These are phyloP conservation scores for Bigelowiella natans DNA, from an alignment of 78 protist genomes.

Conservation along the genomic window DNA sequence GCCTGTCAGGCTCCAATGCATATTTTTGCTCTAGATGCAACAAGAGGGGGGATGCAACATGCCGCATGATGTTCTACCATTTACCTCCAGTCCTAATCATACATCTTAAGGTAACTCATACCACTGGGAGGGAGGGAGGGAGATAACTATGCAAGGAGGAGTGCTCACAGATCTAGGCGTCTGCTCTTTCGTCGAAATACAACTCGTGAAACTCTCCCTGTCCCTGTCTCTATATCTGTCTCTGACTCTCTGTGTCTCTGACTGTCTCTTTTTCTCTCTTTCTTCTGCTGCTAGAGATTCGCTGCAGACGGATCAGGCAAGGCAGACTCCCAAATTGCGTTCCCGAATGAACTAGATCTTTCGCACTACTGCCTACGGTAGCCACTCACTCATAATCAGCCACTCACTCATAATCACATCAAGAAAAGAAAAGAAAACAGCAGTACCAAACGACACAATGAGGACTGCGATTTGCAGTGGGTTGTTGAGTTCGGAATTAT, in stretches of 20 bases:
- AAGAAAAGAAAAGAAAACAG: too few species aligned
- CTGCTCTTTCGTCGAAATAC: too few species aligned
- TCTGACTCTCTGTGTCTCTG: not conserved
- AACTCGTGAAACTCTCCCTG: too few species aligned
- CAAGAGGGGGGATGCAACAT: not conserved
- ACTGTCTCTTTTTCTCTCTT: not conserved
- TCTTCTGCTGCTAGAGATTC: not conserved
- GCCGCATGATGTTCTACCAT: not conserved
- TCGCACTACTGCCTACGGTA: not conserved
- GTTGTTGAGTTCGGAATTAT: too few species aligned
- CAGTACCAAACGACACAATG: too few species aligned
- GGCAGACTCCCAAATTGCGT: not conserved
- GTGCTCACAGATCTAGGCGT: too few species aligned
- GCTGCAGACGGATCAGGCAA: not conserved
- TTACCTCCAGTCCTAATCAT: not conserved
- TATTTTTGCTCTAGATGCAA: not conserved
- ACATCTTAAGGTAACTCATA: not conserved
- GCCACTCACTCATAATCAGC: too few species aligned
- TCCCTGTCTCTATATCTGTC: not conserved
- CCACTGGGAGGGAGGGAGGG: too few species aligned
- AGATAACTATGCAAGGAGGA: too few species aligned
- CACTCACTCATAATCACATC: too few species aligned
- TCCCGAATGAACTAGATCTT: not conserved
- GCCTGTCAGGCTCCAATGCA: not conserved
- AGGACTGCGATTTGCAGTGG: too few species aligned